phyloP scores from a whole-genome alignment of 73 alveolate species.

The Paramecium bursaria region DNA sequence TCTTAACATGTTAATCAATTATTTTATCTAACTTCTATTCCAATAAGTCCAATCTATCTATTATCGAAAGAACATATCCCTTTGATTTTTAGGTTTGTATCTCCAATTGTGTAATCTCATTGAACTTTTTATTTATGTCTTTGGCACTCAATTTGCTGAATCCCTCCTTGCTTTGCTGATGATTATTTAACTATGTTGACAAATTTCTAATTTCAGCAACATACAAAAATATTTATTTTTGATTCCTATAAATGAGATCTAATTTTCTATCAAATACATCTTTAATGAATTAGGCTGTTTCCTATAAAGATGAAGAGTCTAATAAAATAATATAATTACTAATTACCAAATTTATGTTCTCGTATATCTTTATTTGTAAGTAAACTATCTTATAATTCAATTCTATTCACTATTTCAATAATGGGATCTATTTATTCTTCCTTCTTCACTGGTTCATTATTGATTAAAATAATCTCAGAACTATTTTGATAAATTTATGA shows the following conservation, averaged over 20 bases:
- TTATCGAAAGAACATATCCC: constrained; percentile 25
- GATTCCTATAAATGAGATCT: neutral
- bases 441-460: constrained; percentile 6
- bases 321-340: neutral
- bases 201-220: constrained; percentile 17
- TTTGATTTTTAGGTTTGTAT: constrained; percentile 17
- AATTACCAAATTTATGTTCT: constrained; percentile 37
- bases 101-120: constrained; percentile 9
- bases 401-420: constrained; percentile 23
- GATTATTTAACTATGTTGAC: constrained; percentile 28
- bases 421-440: constrained; percentile 44
- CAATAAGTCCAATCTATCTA: constrained; percentile 29
- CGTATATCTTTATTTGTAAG: constrained; percentile 23
- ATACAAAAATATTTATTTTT: neutral
- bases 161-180: neutral
- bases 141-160: constrained; percentile 23
- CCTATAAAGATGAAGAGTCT: constrained; percentile 14
- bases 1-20: constrained; percentile 38
- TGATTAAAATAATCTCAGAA: constrained; percentile 6
- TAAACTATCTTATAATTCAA: constrained; percentile 17
- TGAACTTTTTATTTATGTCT: neutral
- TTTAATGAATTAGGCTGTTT: neutral
- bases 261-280: constrained; percentile 16
- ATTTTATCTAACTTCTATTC: constrained; percentile 32
- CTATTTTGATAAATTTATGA: neutral